Conservation (phyloP, 2,329 filamentous ascomycete genomes). For the Shiraia bambusicola region DNA sequence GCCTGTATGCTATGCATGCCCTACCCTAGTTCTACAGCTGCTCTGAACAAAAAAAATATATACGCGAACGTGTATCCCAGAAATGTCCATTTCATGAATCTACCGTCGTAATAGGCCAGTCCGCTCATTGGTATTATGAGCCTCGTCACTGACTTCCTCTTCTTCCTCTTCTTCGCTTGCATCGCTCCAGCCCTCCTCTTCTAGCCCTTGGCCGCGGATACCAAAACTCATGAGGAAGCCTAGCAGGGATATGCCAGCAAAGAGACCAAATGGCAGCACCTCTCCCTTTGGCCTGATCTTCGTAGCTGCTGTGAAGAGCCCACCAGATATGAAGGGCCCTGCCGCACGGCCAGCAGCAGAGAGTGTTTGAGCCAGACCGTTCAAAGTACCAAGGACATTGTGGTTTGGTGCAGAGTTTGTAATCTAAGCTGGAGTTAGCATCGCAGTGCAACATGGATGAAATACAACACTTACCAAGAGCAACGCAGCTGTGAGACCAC, state of each 20-base stretch:
- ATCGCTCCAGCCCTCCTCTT: constrained; percentile 59
- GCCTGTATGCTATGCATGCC: neutral
- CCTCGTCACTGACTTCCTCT: constrained; percentile 24
- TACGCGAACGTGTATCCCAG: neutral
- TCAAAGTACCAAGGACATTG: constrained; percentile 82
- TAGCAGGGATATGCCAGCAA: constrained; percentile 77
- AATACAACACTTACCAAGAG: constrained; percentile 64
- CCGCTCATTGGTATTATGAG: constrained; percentile 25
- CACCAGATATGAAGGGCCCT: constrained; percentile 85
- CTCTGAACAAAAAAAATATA: neutral
- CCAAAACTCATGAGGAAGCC: constrained; percentile 80
- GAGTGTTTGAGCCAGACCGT: constrained; percentile 90
- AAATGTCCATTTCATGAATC: neutral
- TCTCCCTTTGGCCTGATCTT: constrained; percentile 78
- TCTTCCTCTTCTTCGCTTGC: constrained; percentile 34
- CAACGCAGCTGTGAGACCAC: constrained; percentile 85
- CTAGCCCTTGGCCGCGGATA: constrained; percentile 65
- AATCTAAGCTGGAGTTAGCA: constrained; percentile 58
- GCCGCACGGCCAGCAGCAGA: constrained; percentile 86
- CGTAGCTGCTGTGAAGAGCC: constrained; percentile 77
- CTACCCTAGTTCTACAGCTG: neutral
- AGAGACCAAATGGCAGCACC: constrained; percentile 80
- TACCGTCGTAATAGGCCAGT: constrained; percentile 36
- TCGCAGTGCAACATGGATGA: neutral
- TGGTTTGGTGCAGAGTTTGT: constrained; percentile 90